These are phyloP conservation scores for Trifolium pratense DNA, from an alignment of 306 rosid species.

Conservation along the genomic window DNA sequence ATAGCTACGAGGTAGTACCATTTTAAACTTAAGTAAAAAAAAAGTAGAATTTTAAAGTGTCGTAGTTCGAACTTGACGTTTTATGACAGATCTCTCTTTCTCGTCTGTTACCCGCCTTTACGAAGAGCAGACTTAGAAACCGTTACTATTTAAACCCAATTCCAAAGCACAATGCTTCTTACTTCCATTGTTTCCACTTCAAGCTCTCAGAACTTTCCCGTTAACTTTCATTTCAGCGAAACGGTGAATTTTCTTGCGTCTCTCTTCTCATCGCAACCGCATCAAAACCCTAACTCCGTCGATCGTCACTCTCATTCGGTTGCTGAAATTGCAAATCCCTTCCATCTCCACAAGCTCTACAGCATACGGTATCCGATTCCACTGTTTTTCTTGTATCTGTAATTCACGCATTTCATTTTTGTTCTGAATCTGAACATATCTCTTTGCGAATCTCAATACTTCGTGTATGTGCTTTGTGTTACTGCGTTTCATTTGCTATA, in stretches of 20 bases:
- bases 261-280: constrained; percentile 34
- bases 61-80: not conserved
- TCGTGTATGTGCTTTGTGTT: not conserved
- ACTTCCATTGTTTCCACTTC: not conserved
- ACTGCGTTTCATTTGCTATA: constrained; percentile 3
- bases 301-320: constrained; percentile 19
- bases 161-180: not conserved
- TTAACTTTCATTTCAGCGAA: constrained; percentile 21
- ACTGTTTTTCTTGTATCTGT: constrained; percentile 17
- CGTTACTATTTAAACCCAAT: constrained; percentile 36
- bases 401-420: constrained; percentile 22
- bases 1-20: too few species aligned
- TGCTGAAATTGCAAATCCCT: constrained; percentile 27
- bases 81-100: constrained; percentile 20
- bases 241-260: constrained; percentile 26
- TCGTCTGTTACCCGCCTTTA: constrained; percentile 32
- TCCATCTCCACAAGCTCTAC: not conserved
- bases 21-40: too few species aligned
- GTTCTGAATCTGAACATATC: constrained; percentile 17
- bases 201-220: not conserved
- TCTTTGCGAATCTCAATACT: constrained; percentile 16
- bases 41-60: too few species aligned
- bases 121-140: constrained; percentile 21
- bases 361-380: constrained; percentile 18
- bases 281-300: constrained; percentile 2